phyloP scores from a whole-genome alignment of 1,284 basidiomycete species.

The Apiotrichum brassicae region DNA sequence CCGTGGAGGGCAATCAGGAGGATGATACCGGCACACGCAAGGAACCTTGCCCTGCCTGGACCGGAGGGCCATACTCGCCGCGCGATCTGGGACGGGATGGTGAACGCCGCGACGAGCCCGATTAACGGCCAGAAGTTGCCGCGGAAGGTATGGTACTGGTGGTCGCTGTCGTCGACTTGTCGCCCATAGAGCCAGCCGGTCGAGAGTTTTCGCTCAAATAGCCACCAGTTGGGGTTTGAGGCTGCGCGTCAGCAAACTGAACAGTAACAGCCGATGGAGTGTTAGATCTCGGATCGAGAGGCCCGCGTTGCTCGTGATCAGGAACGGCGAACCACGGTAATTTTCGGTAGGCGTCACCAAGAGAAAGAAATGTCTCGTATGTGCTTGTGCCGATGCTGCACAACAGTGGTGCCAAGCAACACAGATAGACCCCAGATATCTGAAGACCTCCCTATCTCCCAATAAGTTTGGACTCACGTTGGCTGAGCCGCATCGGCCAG shows the following conservation, averaged over 20 bases:
- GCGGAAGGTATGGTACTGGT: slow-evolving; percentile 76
- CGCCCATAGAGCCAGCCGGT: slow-evolving; percentile 51
- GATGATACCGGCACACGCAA: slow-evolving; percentile 55
- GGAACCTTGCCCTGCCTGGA: slow-evolving; percentile 37
- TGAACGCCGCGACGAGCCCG: slow-evolving; percentile 51
- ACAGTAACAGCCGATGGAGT: too few species aligned
- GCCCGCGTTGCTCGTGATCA: too few species aligned
- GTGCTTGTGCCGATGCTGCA: too few species aligned
- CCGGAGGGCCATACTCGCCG: slow-evolving; percentile 1
- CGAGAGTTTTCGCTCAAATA: slow-evolving; percentile 59
- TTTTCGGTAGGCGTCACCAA: too few species aligned
- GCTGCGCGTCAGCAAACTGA: slow-evolving; percentile 2
- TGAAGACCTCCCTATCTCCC: too few species aligned
- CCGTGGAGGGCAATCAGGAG: slow-evolving; percentile 81
- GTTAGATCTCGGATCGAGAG: too few species aligned
- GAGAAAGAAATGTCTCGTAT: too few species aligned
- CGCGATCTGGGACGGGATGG: slow-evolving; percentile 33
- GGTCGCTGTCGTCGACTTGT: slow-evolving; percentile 71
- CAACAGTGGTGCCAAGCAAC: too few species aligned
- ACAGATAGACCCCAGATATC: too few species aligned
- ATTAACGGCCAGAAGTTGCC: slow-evolving; percentile 61
- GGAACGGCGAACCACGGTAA: too few species aligned
- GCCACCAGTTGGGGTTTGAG: slow-evolving; percentile 63
- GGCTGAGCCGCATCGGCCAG: slow-evolving; percentile 71
- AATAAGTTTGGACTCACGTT: slow-evolving; percentile 51